These are phyloP conservation scores for Lasiosphaeriaceae sp. DNA, from an alignment of 495 filamentous ascomycete genomes.

Conservation along the genomic window DNA sequence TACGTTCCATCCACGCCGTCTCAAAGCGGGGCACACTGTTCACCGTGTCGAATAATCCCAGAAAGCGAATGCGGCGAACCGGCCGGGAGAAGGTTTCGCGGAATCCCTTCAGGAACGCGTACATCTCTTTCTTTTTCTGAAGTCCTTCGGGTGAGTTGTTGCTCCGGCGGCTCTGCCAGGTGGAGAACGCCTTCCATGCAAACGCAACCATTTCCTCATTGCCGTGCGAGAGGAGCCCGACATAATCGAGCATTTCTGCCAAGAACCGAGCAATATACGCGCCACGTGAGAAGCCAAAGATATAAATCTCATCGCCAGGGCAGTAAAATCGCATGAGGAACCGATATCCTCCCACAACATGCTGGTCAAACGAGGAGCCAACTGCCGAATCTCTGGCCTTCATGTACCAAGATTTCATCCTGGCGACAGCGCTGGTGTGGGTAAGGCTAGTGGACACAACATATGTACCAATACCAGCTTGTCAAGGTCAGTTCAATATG, in stretches of 20 bases:
- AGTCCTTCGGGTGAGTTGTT: slow-evolving; percentile 55
- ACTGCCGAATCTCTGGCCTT: slow-evolving; percentile 85
- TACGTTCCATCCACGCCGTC: slow-evolving; percentile 79
- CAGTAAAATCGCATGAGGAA: slow-evolving; percentile 86
- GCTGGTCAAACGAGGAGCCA: slow-evolving; percentile 77
- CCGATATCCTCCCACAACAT: slow-evolving; percentile 81
- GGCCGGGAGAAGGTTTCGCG: slow-evolving; percentile 81
- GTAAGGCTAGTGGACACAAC: slow-evolving; percentile 63
- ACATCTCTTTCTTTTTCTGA: slow-evolving; percentile 57
- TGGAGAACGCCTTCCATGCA: slow-evolving; percentile 84
- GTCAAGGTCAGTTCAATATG: slow-evolving; percentile 27
- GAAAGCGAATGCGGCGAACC: slow-evolving; percentile 65
- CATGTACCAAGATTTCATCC: slow-evolving; percentile 68
- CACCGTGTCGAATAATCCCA: slow-evolving; percentile 72
- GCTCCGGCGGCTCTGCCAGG: slow-evolving; percentile 70
- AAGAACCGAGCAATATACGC: slow-evolving; percentile 86
- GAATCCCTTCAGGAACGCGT: slow-evolving; percentile 76
- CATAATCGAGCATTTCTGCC: slow-evolving; percentile 81
- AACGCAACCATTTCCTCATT: slow-evolving; percentile 85
- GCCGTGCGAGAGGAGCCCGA: slow-evolving; percentile 74
- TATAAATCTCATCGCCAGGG: slow-evolving; percentile 73
- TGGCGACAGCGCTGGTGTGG: slow-evolving; percentile 59
- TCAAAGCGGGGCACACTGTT: slow-evolving; percentile 83
- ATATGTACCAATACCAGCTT: slow-evolving; percentile 83
- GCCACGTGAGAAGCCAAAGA: slow-evolving; percentile 83